Conservation (phyloP, 148 eudicot species). For the Linanthus parryae region DNA sequence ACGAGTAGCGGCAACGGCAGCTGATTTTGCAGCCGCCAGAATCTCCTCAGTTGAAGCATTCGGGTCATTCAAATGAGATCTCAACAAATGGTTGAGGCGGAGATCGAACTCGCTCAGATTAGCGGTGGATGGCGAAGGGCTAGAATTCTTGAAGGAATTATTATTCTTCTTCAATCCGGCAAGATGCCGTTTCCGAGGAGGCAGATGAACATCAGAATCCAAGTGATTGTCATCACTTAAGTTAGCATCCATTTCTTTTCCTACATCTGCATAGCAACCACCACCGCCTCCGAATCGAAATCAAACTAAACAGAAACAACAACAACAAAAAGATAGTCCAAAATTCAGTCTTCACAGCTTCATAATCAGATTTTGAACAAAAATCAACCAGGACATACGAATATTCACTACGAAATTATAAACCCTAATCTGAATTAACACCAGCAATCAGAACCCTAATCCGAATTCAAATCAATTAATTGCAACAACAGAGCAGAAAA, state of each 20-base stretch:
- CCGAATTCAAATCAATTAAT: slow-evolving; percentile 1
- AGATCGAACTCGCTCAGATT: slow-evolving; percentile 31
- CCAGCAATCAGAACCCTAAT: background rate
- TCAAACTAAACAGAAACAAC: background rate
- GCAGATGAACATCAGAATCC: slow-evolving; percentile 74
- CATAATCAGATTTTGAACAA: background rate
- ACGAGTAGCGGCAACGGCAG: slow-evolving; percentile 48
- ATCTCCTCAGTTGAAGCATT: slow-evolving; percentile 65
- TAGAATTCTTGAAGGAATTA: slow-evolving; percentile 39
- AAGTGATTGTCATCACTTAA: slow-evolving; percentile 43
- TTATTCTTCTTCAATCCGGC: slow-evolving; percentile 80
- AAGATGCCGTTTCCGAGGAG: slow-evolving; percentile 87
- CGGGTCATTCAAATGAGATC: slow-evolving; percentile 44
- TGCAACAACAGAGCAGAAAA: background rate
- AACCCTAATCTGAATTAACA: too few species aligned
- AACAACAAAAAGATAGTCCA: background rate
- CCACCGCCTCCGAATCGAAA: background rate
- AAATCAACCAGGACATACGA: too few species aligned
- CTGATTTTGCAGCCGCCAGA: slow-evolving; percentile 53
- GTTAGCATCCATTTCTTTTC: slow-evolving; percentile 51
- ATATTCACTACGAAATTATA: too few species aligned
- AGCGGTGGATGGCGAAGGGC: slow-evolving; percentile 21
- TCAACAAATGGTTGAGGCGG: slow-evolving; percentile 41
- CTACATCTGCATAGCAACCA: slow-evolving; percentile 22
- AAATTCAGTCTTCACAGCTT: background rate